Base-by-base conservation (phyloP, 306 rosid genomes). In the Neltuma alba region DNA sequence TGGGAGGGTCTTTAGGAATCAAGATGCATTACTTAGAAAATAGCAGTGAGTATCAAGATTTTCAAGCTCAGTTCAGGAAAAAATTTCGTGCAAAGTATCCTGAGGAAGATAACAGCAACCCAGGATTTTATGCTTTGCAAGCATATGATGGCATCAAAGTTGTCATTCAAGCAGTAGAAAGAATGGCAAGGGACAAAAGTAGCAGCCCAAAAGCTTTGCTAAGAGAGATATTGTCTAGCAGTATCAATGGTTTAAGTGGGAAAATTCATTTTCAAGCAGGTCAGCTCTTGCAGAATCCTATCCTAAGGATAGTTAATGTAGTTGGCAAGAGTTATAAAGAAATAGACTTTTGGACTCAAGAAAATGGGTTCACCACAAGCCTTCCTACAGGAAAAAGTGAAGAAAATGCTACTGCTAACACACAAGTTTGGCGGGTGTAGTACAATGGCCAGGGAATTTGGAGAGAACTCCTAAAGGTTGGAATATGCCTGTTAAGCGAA, bases 1-100 rank as follows among this genome's bases (percentile, higher is more conserved):
- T 89, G 93, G 80, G 83, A 79, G 97, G 93, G 64, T 77, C 91
- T 50, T 74, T 92, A 58, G 97, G 96, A 81, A 88, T 90, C 84
- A 90, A 83, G 85, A 86, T 77, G 9, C 62, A 85, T 81, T 85
- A 90, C 76, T 45, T 76, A 15, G 89, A 72, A 67, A 38, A 8
- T n/a, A 71, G 78, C 67, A 75, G 11, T 54, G 74, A 90, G 64
- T 87, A 85, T 79, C 47, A 25, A 61, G 38, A 79, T 72, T 89
- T 89, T 30, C 81, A 81, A 77, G 36, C 45, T 68, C 68, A 14
- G 61, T 92, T 92, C 65, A 34, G 81, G 44, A 68, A 28, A 81
- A 75, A n/a, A 1, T 88, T 91, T 63, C 62, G 50, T 23, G 34
- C 69, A 54, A 67, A 55, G 75, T 5, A 81, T 85, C 86, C 87